Evolutionary conservation across 176 grass and related monocot species (phyloP).

Genomic region (Chloris gayana): DNA sequence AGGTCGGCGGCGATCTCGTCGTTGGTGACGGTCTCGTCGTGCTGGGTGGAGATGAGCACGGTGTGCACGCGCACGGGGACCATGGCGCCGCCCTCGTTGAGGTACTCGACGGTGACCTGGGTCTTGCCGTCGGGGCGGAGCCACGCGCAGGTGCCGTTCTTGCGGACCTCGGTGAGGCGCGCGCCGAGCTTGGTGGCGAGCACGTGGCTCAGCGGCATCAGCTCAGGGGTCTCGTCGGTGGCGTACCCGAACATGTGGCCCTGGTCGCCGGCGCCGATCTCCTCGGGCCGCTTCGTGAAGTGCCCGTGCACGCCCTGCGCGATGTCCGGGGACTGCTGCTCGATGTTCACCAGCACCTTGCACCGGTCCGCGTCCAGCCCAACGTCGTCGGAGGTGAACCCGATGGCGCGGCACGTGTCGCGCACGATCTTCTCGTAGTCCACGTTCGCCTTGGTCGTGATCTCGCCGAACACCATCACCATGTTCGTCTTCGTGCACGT

Average conservation of each 20-base stretch:
- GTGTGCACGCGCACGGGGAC: constrained; percentile 82
- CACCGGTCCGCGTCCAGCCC: constrained; percentile 67
- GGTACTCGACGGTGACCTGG: constrained; percentile 74
- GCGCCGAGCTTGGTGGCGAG: constrained; percentile 74
- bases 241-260: constrained; percentile 79
- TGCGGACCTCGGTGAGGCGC: constrained; percentile 66
- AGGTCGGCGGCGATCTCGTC: constrained; percentile 81
- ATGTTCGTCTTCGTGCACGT: constrained; percentile 97
- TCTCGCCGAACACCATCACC: constrained; percentile 94
- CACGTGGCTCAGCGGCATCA: constrained; percentile 75
- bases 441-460: constrained; percentile 82
- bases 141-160: constrained; percentile 70
- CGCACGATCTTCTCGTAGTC: constrained; percentile 96
- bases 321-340: constrained; percentile 84
- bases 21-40: constrained; percentile 77
- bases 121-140: constrained; percentile 74
- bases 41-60: constrained; percentile 87
- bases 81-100: constrained; percentile 67
- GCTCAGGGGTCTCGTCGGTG: constrained; percentile 73
- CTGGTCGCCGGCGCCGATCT: constrained; percentile 74
- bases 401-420: constrained; percentile 82
- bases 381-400: constrained; percentile 66
- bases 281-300: constrained; percentile 74
- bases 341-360: constrained; percentile 79
- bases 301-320: constrained; percentile 73